Conservation (phyloP, 805 yeast species). For the Scheffersomyces ergatensis region DNA sequence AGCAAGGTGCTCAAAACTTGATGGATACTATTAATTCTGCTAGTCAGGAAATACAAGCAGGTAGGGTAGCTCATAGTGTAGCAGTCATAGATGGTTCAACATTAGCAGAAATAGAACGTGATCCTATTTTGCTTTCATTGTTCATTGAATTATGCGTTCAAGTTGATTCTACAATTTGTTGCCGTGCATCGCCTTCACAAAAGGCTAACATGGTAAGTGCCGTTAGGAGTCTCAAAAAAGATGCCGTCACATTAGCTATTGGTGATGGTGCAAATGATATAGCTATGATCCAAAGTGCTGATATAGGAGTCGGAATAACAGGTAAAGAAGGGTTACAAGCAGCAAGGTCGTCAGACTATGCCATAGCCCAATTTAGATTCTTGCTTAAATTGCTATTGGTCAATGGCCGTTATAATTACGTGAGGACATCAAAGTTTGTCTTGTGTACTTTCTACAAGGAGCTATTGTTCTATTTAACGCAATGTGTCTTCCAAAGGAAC, state of each 20-base stretch:
- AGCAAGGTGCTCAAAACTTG: conserved; percentile 51
- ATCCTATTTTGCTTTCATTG: conserved; percentile 65
- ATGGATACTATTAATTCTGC: conserved; percentile 72
- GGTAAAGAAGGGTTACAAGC: conserved; percentile 98
- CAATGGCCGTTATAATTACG: conserved; percentile 94
- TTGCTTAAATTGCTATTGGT: conserved; percentile 80
- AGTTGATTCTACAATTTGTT: conserved; percentile 88
- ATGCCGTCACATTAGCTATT: conserved; percentile 84
- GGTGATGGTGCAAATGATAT: conserved; percentile 99
- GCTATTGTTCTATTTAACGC: conserved; percentile 82
- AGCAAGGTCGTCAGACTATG: conserved; percentile 89
- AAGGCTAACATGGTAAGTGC: conserved; percentile 85
- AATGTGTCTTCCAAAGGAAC: conserved; percentile 80
- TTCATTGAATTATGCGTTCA: conserved; percentile 83
- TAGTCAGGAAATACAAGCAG: conserved; percentile 66
- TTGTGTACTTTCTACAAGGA: conserved; percentile 95
- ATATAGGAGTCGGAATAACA: conserved; percentile 95
- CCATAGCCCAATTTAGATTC: conserved; percentile 91
- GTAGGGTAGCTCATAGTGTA: conserved; percentile 88
- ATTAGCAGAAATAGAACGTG: conserved; percentile 66
- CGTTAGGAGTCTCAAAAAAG: conserved; percentile 67
- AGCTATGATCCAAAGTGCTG: conserved; percentile 99
- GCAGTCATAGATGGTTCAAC: conserved; percentile 95
- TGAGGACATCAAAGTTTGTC: conserved; percentile 88
- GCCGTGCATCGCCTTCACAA: conserved; percentile 96